These are phyloP conservation scores for Aspergillus intermedius DNA, from an alignment of 2,329 filamentous ascomycete species.

Conservation along the genomic window DNA sequence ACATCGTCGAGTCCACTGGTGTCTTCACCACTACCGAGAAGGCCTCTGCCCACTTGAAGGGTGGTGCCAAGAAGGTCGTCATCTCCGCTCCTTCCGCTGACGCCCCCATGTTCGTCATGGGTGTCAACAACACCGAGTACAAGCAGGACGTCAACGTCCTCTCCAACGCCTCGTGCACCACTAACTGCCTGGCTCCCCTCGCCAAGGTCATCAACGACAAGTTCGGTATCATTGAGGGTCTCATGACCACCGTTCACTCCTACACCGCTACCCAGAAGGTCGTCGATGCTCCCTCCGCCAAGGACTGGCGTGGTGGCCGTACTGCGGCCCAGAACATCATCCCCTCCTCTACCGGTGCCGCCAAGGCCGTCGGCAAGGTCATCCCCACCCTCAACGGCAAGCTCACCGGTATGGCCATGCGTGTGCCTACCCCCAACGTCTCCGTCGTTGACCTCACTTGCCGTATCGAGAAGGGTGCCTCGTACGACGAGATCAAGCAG, in stretches of 20 bases:
- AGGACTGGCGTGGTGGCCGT: conserved; percentile 99
- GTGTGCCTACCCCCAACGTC: conserved; percentile 97
- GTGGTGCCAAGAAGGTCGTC: conserved; percentile 96
- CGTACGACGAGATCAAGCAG: conserved; percentile 79
- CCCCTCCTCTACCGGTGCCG: conserved; percentile 96
- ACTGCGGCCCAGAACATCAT: conserved; percentile 99
- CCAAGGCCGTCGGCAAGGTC: conserved; percentile 99
- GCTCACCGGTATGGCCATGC: conserved; percentile 99
- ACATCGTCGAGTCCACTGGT: conserved; percentile 96
- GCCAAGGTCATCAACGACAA: conserved; percentile 99
- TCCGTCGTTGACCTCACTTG: conserved; percentile 96
- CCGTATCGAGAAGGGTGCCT: conserved; percentile 80
- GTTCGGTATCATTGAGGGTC: conserved; percentile 93
- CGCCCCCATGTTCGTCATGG: conserved; percentile 99
- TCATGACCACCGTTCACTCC: conserved; percentile 99
- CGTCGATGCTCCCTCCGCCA: conserved; percentile 91
- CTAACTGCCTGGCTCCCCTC: conserved; percentile 98
- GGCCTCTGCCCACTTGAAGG: conserved; percentile 88
- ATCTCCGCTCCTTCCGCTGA: conserved; percentile 57
- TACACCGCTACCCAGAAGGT: conserved; percentile 99
- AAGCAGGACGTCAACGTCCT: conserved; percentile 85
- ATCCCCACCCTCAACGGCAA: conserved; percentile 97
- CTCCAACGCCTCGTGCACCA: conserved; percentile 99
- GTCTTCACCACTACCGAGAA: conserved; percentile 99
- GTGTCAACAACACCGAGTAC: conserved; percentile 94